Evolutionary conservation across 164 flowering plant species (phyloP).

Genomic region (Brasenia schreberi): DNA sequence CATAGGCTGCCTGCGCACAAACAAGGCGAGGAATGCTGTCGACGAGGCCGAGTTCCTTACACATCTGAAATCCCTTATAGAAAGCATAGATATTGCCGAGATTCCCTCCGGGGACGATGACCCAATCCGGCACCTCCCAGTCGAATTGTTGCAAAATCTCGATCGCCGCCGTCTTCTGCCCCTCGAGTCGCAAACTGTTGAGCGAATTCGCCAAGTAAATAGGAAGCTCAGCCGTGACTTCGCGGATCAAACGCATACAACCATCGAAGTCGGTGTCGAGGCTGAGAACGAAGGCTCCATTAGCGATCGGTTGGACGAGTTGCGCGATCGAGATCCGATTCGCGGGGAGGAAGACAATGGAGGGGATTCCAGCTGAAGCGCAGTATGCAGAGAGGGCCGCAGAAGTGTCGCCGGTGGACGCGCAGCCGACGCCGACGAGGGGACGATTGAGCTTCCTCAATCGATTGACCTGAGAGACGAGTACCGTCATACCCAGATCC

Average conservation of each 20-base stretch:
- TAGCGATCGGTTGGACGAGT: slow-evolving; percentile 76
- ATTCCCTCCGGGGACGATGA: slow-evolving; percentile 87
- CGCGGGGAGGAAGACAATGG: slow-evolving; percentile 60
- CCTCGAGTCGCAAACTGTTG: slow-evolving; percentile 79
- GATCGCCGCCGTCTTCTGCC: slow-evolving; percentile 85
- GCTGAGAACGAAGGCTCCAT: slow-evolving; percentile 79
- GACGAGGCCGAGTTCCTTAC: slow-evolving; percentile 69
- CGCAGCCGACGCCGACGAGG: slow-evolving; percentile 70
- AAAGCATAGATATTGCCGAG: slow-evolving; percentile 86
- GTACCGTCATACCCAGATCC: slow-evolving; percentile 79
- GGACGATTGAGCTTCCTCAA: slow-evolving; percentile 42
- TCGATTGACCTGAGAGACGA: slow-evolving; percentile 74
- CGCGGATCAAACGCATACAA: slow-evolving; percentile 80
- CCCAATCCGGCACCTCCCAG: slow-evolving; percentile 98
- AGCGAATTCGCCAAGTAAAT: slow-evolving; percentile 81
- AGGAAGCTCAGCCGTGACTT: slow-evolving; percentile 69
- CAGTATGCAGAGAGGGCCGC: slow-evolving; percentile 85
- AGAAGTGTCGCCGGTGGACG: slow-evolving; percentile 75
- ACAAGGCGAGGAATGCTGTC: slow-evolving; percentile 65
- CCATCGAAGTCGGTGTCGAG: slow-evolving; percentile 89
- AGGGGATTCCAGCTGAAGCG: slow-evolving; percentile 82
- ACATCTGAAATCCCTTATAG: slow-evolving; percentile 89
- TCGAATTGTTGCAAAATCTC: slow-evolving; percentile 93
- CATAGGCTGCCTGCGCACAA: slow-evolving; percentile 90
- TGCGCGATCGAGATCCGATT: slow-evolving; percentile 63